phyloP scores from a whole-genome alignment of 768 basidiomycete genomes.

The Russula earlei region DNA sequence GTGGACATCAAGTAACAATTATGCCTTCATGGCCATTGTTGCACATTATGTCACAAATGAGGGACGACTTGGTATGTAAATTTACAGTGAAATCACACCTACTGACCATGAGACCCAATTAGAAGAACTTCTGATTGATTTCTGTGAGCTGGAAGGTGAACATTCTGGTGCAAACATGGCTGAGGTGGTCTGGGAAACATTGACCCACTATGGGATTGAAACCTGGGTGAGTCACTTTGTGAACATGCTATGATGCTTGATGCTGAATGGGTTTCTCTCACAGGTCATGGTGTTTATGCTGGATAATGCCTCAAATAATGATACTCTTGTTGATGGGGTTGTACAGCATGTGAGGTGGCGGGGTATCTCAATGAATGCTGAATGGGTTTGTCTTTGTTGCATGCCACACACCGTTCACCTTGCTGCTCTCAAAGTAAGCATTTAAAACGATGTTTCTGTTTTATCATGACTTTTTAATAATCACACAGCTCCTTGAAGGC shows the following conservation, averaged over 20 bases:
- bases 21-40: not conserved
- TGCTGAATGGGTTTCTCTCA: not conserved
- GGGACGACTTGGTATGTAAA: not conserved
- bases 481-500: not conserved
- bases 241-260: too few relatives aligned
- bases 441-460: not conserved
- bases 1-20: not conserved
- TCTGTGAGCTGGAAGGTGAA: not conserved
- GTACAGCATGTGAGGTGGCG: too few relatives aligned
- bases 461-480: too few relatives aligned
- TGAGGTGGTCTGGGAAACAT: too few relatives aligned
- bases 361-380: too few relatives aligned
- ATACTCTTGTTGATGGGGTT: too few relatives aligned
- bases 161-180: too few relatives aligned
- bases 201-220: too few relatives aligned
- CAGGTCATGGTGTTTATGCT: not conserved
- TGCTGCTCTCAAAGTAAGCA: not conserved
- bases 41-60: not conserved
- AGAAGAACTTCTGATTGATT: not conserved
- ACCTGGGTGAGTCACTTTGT: too few relatives aligned
- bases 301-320: not conserved
- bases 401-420: not conserved
- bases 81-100: too few relatives aligned
- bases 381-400: not conserved
- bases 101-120: too few relatives aligned